phyloP scores from a whole-genome alignment of 169 alveolate genomes.

The Cryptosporidium muris region DNA sequence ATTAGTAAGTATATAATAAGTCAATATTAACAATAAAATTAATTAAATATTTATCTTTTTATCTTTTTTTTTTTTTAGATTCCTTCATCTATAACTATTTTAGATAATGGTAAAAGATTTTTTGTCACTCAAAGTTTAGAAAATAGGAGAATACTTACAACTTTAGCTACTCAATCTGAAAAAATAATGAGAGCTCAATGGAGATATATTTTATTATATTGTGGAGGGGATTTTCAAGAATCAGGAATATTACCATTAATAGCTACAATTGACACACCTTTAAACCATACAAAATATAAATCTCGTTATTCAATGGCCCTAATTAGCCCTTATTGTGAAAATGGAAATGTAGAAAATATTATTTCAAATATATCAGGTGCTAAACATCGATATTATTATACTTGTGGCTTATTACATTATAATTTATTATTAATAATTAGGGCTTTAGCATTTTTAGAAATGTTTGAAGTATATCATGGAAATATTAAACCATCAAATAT shows the following conservation, averaged over 20 bases:
- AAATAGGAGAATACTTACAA: slow-evolving; percentile 59
- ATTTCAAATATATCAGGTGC: slow-evolving; percentile 42
- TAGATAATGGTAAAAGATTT: slow-evolving; percentile 33
- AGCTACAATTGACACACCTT: slow-evolving; percentile 35
- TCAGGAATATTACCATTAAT: slow-evolving; percentile 61
- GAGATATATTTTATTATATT: slow-evolving; percentile 55
- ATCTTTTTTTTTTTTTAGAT: background rate
- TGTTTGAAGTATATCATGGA: slow-evolving; percentile 40
- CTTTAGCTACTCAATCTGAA: slow-evolving; percentile 56
- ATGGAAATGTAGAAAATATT: slow-evolving; percentile 41
- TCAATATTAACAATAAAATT: too few species aligned
- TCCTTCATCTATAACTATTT: slow-evolving; percentile 21
- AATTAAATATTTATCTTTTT: background rate
- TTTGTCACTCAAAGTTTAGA: slow-evolving; percentile 48
- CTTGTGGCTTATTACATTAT: slow-evolving; percentile 43
- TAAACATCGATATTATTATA: slow-evolving; percentile 43
- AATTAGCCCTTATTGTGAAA: slow-evolving; percentile 51
- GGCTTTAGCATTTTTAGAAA: slow-evolving; percentile 54
- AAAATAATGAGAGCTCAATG: slow-evolving; percentile 68
- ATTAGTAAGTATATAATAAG: slow-evolving; percentile 26
- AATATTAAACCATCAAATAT: slow-evolving; percentile 49
- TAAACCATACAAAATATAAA: slow-evolving; percentile 49
- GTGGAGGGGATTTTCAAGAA: slow-evolving; percentile 69
- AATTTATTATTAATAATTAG: slow-evolving; percentile 45
- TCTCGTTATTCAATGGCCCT: slow-evolving; percentile 50